Base-by-base conservation (phyloP, 176 grass and related monocot genomes). In the Carex myosuroides region DNA sequence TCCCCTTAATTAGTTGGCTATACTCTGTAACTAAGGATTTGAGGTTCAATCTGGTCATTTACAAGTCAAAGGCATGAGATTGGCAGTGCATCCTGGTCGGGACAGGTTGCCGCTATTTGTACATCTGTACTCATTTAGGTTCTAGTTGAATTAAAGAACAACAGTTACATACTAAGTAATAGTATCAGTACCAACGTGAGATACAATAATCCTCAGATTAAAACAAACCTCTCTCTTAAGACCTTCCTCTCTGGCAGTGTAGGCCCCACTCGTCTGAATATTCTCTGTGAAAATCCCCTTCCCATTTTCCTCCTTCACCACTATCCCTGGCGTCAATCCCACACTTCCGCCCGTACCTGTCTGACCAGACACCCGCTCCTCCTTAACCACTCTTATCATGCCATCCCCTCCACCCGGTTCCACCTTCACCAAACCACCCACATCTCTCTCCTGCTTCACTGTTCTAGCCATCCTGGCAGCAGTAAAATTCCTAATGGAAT, bases 201-300 rank as follows among this genome's bases (percentile, higher is more conserved):
- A 66, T 84, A 58, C 24, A 84, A 3, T 58, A 72, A 72, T 10
- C 30, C 16, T 33, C 1, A 54, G 42, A 70, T 55, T 35, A 22
- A 30, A 69, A 76, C 60, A 86, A 86, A 90, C 96, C 93, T 99
- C 96, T 79, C 89, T 89, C 74, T 99, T 99, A 52, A 99, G 91
- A 68, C 93, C 87, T 84, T 99, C 96, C 74, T 99, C 96, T 42
- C 96, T 91, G 29, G 91, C 93, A 85, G 88, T 95, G 74, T 99
- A 95, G 5, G 96, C 96, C 35, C 96, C 96, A 54, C 96, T 95
- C 0, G 96, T 91, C 88, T 99, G 96, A 85, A 99, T 91, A 71
- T 94, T 99, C 54, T 99, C 96, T 5, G 96, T 95, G 70, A 95
- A 99, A 17, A 95, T 84, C 11, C 91, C 91, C 88, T 99, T 99